A percentile compares a stretch with the other conserved stretches of the same genome.
Evolutionary conservation across 768 basidiomycete species (phyloP).

Genomic region (Mycena venus): DNA sequence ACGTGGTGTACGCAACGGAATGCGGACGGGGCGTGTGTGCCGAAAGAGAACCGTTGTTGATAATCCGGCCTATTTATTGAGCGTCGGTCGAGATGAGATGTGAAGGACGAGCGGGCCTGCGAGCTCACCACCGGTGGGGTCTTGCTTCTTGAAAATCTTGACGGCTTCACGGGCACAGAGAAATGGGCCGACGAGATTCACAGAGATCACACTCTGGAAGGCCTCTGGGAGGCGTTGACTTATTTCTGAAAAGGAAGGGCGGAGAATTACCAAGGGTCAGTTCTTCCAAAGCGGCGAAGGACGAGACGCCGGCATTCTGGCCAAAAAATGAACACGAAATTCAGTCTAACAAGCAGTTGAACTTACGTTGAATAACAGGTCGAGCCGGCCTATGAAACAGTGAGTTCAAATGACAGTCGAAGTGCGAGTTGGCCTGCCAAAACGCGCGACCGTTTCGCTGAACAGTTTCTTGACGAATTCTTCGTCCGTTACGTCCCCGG

Average conservation of each 20-base stretch:
- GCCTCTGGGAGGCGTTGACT: conserved; percentile 49
- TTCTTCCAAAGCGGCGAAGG: conserved; percentile 68
- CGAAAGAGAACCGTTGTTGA: conserved; percentile 87
- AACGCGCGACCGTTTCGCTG: conserved; percentile 60
- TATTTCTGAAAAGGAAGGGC: too few relatives aligned
- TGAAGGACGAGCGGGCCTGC: too few relatives aligned
- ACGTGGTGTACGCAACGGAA: conserved; percentile 75
- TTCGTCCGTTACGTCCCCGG: conserved; percentile 78
- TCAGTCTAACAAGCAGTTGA: not conserved
- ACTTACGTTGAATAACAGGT: conserved; percentile 85
- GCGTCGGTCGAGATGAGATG: too few relatives aligned
- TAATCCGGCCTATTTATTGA: conserved; percentile 76
- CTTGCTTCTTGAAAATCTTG: conserved; percentile 69
- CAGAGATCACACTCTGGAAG: conserved; percentile 75
- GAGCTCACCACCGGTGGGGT: conserved; percentile 79
- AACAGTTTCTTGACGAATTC: conserved; percentile 75
- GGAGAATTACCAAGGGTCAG: conserved; percentile 55
- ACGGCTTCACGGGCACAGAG: conserved; percentile 85
- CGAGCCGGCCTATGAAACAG: conserved; percentile 65
- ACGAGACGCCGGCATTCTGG: conserved; percentile 83
- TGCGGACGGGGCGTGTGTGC: conserved; percentile 79
- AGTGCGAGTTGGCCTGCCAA: conserved; percentile 58
- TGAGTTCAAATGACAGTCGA: conserved; percentile 1
- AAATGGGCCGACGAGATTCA: conserved; percentile 82
- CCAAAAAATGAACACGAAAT: not conserved